Evolutionary conservation across 108 stramenopile species (phyloP), one percentile per base, ranked within the genome.

Genomic region (Mediolabrus comicus): DNA sequence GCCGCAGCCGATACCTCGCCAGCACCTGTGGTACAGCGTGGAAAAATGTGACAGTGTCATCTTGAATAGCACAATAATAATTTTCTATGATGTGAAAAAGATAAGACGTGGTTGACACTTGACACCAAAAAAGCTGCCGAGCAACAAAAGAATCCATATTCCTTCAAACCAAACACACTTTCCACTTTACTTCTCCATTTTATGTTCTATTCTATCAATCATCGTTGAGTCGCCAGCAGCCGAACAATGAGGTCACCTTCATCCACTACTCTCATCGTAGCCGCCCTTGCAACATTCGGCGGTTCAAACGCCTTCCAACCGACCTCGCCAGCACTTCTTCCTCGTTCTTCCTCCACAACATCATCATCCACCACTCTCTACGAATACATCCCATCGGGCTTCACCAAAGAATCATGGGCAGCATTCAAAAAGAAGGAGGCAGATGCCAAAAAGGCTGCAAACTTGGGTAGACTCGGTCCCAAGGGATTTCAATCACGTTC

Each of bases 331-430:
- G n/a, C 14, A 41, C 39, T 14, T 41, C 39, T 14, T 11, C 39
- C 14, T 14, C 12, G 39, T 11, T 41, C 39, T 14, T 41, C 12
- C 14, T 14, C 14, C 39, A 41, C 14, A n/a, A n/a, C n/a, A n/a
- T n/a, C n/a, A n/a, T 39, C 17, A 9, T 55, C 71, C 33, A 64
- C 67, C 4, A 34, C 75, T 25, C 71, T 83, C 56, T 75, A 64
- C 76, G 85, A 67, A 34, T 92, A 92, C 76, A 87, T 92, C 46
- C 92, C 92, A 10, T 66, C 77, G 3, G 92, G 92, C n/a, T 91
- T 94, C 74, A 94, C 87, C 31, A 72, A 83, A 22, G 87, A 86
- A 39, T 72, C 79, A 12, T 91, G 86, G 85, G 79, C 75, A 28
- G 85, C 83, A 16, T 88, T 88, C 84, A 71, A 77, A 58, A 36